phyloP scores from a whole-genome alignment of 305 asterid species.

The Fraxinus albicans region DNA sequence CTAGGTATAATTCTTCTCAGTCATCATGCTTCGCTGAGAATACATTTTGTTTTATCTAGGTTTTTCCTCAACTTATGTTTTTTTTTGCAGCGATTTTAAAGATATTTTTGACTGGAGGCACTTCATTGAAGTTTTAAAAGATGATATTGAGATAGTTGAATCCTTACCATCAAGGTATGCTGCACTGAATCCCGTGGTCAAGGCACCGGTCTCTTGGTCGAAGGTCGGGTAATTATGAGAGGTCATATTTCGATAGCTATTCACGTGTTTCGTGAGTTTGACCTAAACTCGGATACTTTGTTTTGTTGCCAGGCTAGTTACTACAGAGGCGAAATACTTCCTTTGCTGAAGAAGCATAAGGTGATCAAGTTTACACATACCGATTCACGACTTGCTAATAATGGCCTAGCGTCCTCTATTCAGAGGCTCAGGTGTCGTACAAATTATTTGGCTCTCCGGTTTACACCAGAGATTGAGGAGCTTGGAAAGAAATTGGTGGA shows the following conservation, averaged over 20 bases:
- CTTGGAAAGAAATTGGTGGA: constrained; percentile 60
- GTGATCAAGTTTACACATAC: constrained; percentile 73
- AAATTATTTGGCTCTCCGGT: constrained; percentile 72
- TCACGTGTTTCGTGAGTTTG: background rate
- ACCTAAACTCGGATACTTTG: constrained; percentile 1
- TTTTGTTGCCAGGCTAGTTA: constrained; percentile 57
- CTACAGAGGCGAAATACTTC: constrained; percentile 52
- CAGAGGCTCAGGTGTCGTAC: constrained; percentile 89
- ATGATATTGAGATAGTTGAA: constrained; percentile 75
- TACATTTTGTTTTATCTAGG: background rate
- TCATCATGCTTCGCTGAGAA: background rate
- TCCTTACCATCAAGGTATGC: constrained; percentile 57
- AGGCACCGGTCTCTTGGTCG: constrained; percentile 90
- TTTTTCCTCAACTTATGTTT: background rate
- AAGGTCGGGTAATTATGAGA: constrained; percentile 46
- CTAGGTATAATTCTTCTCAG: constrained; percentile 49
- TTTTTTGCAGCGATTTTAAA: constrained; percentile 60
- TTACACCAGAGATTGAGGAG: constrained; percentile 59
- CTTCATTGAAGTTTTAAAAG: constrained; percentile 45
- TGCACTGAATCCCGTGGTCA: constrained; percentile 33
- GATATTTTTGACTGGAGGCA: constrained; percentile 83
- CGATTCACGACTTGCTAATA: constrained; percentile 80
- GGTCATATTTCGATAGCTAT: background rate
- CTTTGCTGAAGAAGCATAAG: constrained; percentile 54
- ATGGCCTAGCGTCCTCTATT: constrained; percentile 60